phyloP scores from a whole-genome alignment of 2,329 filamentous ascomycete genomes.

The Aspergillus sp. region DNA sequence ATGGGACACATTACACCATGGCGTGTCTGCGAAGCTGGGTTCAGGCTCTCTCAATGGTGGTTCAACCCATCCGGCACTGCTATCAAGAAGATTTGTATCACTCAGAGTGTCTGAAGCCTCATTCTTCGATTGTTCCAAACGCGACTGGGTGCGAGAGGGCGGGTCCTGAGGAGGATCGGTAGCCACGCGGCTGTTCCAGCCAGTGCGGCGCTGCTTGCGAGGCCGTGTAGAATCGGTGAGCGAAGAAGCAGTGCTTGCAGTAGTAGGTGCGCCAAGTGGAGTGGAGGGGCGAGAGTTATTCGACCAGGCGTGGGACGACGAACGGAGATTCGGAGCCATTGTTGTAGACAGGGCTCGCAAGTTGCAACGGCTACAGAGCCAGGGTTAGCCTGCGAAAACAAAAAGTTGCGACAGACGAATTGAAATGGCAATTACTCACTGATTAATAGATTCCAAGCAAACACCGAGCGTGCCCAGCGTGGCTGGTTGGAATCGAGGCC shows the following conservation, averaged over 20 bases:
- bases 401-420: not conserved
- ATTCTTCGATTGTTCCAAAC: slow-evolving; percentile 17
- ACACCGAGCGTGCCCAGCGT: slow-evolving; percentile 33
- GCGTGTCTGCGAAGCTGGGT: slow-evolving; percentile 74
- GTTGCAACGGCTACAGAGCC: slow-evolving; percentile 19
- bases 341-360: slow-evolving; percentile 24
- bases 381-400: slow-evolving; percentile 24
- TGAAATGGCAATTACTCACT: slow-evolving; percentile 24
- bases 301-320: slow-evolving; percentile 33
- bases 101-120: slow-evolving; percentile 9
- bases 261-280: slow-evolving; percentile 25
- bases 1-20: slow-evolving; percentile 58
- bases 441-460: slow-evolving; percentile 24
- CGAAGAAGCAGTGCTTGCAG: slow-evolving; percentile 23
- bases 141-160: slow-evolving; percentile 17
- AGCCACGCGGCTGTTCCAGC: slow-evolving; percentile 28
- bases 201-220: slow-evolving; percentile 36
- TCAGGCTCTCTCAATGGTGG: slow-evolving; percentile 55
- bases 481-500: slow-evolving; percentile 33
- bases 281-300: slow-evolving; percentile 37
- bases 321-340: slow-evolving; percentile 41
- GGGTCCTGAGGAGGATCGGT: slow-evolving; percentile 25
- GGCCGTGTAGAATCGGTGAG: slow-evolving; percentile 33
- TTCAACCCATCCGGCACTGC: slow-evolving; percentile 53
- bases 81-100: slow-evolving; percentile 12